phyloP scores from a whole-genome alignment of 441 rosid species.

The Erodium trifolium region DNA sequence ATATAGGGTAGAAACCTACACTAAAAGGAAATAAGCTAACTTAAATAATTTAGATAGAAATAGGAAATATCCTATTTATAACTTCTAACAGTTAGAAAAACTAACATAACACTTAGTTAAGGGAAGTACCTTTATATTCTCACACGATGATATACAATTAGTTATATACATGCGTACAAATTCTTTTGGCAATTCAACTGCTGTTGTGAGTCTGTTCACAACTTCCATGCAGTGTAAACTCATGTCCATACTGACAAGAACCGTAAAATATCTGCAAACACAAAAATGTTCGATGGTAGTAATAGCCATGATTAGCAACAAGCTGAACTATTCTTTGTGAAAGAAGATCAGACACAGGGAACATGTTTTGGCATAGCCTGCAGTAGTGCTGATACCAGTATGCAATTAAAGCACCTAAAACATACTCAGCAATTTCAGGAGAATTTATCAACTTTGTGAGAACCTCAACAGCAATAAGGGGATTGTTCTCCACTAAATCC shows the following conservation, averaged over 20 bases:
- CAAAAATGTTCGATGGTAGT: constrained; percentile 5
- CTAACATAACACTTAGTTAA: background rate
- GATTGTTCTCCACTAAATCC: constrained; percentile 97
- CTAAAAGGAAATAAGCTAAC: no score
- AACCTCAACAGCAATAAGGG: constrained; percentile 85
- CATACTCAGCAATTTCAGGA: constrained; percentile 82
- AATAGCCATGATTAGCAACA: background rate
- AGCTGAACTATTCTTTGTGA: background rate
- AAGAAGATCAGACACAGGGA: background rate
- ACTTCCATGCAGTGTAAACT: constrained; percentile 98
- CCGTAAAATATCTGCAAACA: constrained; percentile 64
- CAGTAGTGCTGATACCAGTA: background rate
- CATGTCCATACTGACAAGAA: constrained; percentile 93
- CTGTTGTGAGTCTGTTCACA: constrained; percentile 91
- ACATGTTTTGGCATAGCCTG: background rate
- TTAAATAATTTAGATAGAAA: no score
- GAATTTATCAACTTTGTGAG: constrained; percentile 80
- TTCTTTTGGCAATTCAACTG: constrained; percentile 87
- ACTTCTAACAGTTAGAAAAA: no score
- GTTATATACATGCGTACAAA: constrained; percentile 83
- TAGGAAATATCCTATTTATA: no score
- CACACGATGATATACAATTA: constrained; percentile 88
- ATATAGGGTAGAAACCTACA: no score
- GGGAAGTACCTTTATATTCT: constrained; percentile 67
- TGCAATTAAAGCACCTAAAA: constrained; percentile 16